These are phyloP conservation scores for Recurvomyces mirabilis DNA, from an alignment of 495 filamentous ascomycete genomes.

Conservation along the genomic window DNA sequence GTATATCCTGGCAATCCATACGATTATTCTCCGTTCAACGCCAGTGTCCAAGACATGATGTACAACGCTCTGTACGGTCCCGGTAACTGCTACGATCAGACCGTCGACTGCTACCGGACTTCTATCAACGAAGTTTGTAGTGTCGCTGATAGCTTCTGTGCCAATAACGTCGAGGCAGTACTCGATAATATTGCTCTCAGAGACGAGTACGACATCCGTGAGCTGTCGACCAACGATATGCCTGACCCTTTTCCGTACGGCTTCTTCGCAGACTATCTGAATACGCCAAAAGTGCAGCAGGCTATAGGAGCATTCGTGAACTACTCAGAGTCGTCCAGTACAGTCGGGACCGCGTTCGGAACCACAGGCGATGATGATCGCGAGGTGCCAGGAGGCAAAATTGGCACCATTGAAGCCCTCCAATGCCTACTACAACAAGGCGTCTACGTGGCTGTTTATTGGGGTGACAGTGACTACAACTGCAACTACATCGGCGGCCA, in stretches of 20 bases:
- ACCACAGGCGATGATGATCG: slow-evolving; percentile 48
- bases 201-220: slow-evolving; percentile 52
- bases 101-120: slow-evolving; percentile 39
- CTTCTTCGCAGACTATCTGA: slow-evolving; percentile 51
- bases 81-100: slow-evolving; percentile 51
- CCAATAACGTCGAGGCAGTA: slow-evolving; percentile 40
- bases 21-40: slow-evolving; percentile 32
- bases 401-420: slow-evolving; percentile 40
- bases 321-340: slow-evolving; percentile 38
- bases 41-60: slow-evolving; percentile 26
- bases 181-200: slow-evolving; percentile 42
- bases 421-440: slow-evolving; percentile 39
- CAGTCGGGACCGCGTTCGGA: slow-evolving; percentile 40
- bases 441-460: slow-evolving; percentile 45
- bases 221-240: slow-evolving; percentile 50
- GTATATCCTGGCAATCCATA: slow-evolving; percentile 45
- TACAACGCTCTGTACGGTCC: slow-evolving; percentile 51
- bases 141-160: slow-evolving; percentile 44
- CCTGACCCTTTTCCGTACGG: slow-evolving; percentile 34
- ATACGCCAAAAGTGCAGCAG: slow-evolving; percentile 42
- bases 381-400: too few relatives aligned
- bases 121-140: slow-evolving; percentile 40
- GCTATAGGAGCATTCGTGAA: slow-evolving; percentile 51
- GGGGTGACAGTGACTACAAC: slow-evolving; percentile 53
- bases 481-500: slow-evolving; percentile 49